Conservation (phyloP, 2,329 filamentous ascomycete species). For the Ambrosiella xylebori region DNA sequence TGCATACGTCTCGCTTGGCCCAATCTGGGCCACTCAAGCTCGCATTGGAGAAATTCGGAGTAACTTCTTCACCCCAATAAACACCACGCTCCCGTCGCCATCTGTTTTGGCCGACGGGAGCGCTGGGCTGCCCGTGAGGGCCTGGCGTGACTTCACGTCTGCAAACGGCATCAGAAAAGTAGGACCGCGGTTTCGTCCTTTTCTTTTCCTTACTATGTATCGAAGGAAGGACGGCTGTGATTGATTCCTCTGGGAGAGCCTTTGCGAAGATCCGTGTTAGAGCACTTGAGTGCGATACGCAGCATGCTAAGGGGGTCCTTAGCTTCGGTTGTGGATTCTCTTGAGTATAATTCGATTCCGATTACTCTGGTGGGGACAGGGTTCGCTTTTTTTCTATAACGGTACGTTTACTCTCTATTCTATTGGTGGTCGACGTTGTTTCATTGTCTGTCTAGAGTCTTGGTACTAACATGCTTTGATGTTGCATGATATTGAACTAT, state of each 20-base stretch:
- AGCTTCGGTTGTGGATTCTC: constrained; percentile 16
- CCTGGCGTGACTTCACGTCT: constrained; percentile 66
- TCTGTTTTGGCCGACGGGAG: not conserved
- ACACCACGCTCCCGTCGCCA: constrained; percentile 23
- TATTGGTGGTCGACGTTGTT: not conserved
- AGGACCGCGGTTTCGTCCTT: constrained; percentile 23
- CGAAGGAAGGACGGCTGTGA: constrained; percentile 8
- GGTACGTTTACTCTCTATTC: not conserved
- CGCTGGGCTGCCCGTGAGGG: constrained; percentile 60
- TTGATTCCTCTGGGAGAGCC: constrained; percentile 65
- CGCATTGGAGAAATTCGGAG: constrained; percentile 99
- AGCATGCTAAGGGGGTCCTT: constrained; percentile 34
- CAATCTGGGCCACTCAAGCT: constrained; percentile 3
- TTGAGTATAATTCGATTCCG: constrained; percentile 65
- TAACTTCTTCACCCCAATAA: constrained; percentile 55
- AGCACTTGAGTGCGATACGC: constrained; percentile 95
- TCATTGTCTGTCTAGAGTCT: too few relatives aligned
- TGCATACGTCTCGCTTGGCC: constrained; percentile 18
- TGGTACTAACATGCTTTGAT: too few relatives aligned
- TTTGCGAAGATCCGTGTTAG: constrained; percentile 68
- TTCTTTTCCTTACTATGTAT: not conserved
- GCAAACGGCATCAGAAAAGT: constrained; percentile 91
- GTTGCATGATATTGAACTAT: too few relatives aligned
- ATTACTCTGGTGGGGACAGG: constrained; percentile 75
- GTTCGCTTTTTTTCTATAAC: constrained; percentile 23